Percentiles rank a stretch among this genome's conserved stretches.
Evolutionary conservation across 129 eudicot species (phyloP).

Genomic region (Tagetes patula): DNA sequence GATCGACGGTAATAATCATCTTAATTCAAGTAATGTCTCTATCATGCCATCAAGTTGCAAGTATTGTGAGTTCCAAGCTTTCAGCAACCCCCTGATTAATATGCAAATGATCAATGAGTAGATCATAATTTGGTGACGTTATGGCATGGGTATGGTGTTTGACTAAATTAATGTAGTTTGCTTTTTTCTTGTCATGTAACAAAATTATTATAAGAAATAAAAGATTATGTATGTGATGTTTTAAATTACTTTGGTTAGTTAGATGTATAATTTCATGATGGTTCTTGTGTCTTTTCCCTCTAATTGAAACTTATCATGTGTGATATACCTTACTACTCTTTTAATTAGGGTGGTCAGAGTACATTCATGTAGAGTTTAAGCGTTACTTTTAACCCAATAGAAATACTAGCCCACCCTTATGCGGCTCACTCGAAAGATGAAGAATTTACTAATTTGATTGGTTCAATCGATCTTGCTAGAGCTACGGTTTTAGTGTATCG

Average conservation of each 20-base stretch:
- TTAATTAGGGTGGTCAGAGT: too few species aligned
- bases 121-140: background rate
- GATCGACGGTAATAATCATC: background rate
- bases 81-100: conserved; percentile 37
- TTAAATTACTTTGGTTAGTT: background rate
- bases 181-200: background rate
- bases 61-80: conserved; percentile 48
- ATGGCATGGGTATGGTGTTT: background rate
- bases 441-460: too few species aligned
- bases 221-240: background rate
- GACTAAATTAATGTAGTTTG: too few species aligned
- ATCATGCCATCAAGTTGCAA: conserved; percentile 43
- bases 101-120: conserved; percentile 49
- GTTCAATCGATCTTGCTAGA: too few species aligned
- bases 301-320: too few species aligned
- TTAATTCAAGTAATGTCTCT: background rate
- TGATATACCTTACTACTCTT: too few species aligned
- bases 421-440: too few species aligned
- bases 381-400: too few species aligned
- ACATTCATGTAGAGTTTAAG: too few species aligned
- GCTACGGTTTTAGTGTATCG: too few species aligned
- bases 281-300: background rate
- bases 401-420: too few species aligned
- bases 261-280: background rate
- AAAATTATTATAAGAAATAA: too few species aligned